Percentiles rank a stretch among this genome's conserved stretches.
Conservation (phyloP, 345 rosid genomes). For the Rhodomyrtus tomentosa region DNA sequence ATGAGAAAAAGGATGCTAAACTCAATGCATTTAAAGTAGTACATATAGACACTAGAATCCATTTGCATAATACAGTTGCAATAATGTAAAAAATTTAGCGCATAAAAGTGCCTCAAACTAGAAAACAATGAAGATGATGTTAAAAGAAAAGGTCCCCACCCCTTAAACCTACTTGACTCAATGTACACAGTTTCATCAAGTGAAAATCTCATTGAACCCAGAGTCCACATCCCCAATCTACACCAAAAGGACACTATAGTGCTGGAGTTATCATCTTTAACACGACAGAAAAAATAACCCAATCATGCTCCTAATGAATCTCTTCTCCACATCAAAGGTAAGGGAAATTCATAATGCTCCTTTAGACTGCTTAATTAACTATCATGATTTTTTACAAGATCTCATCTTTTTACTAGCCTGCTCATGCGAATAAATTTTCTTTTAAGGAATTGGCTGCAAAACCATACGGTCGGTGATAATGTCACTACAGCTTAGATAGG, state of each 20-base stretch:
- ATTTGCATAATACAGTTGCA: not conserved
- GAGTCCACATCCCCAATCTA: not conserved
- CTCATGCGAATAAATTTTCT: not conserved
- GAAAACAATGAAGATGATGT: not conserved
- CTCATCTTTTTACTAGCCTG: not conserved
- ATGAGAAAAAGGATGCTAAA: not conserved
- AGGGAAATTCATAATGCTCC: not conserved
- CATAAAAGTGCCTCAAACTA: not conserved
- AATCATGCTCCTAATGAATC: not conserved
- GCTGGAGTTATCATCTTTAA: not conserved
- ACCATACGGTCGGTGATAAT: not conserved
- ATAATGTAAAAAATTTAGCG: not conserved
- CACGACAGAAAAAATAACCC: not conserved
- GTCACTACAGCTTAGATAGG: not conserved
- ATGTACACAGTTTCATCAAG: not conserved
- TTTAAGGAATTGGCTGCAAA: not conserved
- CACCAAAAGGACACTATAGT: not conserved
- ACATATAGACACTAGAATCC: not conserved
- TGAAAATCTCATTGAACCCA: not conserved
- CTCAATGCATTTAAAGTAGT: not conserved
- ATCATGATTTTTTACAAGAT: not conserved
- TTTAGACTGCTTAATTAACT: not conserved
- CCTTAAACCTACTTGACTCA: not conserved
- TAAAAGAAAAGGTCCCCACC: not conserved
- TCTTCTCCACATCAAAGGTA: not conserved